Conservation (phyloP, 176 grass and related monocot genomes). For the Rhynchospora pubera region DNA sequence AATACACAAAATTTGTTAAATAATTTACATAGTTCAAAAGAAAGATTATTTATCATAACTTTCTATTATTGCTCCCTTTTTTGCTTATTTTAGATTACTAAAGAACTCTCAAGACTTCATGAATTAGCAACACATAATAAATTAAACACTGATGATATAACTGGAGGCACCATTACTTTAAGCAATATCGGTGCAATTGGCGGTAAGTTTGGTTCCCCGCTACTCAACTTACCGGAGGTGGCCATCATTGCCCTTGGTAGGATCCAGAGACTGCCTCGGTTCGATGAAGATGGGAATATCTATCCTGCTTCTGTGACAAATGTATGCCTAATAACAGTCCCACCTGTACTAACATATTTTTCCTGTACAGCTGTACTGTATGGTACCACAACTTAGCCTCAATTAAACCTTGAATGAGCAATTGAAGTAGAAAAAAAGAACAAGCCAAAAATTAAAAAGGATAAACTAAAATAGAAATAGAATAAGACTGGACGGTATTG, state of each 20-base stretch:
- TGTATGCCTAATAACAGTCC: conserved; percentile 26
- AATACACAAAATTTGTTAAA: neutral
- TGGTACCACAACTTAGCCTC: neutral
- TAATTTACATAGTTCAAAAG: neutral
- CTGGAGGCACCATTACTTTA: conserved; percentile 78
- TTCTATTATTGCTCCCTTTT: neutral
- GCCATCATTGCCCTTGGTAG: conserved; percentile 88
- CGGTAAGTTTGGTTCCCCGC: conserved; percentile 91
- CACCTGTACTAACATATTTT: neutral
- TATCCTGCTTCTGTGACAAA: conserved; percentile 75
- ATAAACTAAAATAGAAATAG: neutral
- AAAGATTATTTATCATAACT: neutral
- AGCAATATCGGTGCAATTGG: conserved; percentile 97
- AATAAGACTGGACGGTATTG: neutral
- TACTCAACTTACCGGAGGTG: conserved; percentile 94
- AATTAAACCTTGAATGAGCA: neutral
- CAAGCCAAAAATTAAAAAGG: neutral
- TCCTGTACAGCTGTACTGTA: neutral
- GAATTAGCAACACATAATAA: conserved; percentile 62
- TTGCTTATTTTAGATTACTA: conserved; percentile 49
- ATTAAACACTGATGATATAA: conserved; percentile 59
- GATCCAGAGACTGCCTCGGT: conserved; percentile 73
- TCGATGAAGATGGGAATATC: conserved; percentile 48
- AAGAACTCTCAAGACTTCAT: conserved; percentile 69
- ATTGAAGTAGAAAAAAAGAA: neutral